Percentiles rank a stretch among this genome's conserved stretches.
Conservation (phyloP, 1,284 basidiomycete species). For the Cryptococcus floricola region DNA sequence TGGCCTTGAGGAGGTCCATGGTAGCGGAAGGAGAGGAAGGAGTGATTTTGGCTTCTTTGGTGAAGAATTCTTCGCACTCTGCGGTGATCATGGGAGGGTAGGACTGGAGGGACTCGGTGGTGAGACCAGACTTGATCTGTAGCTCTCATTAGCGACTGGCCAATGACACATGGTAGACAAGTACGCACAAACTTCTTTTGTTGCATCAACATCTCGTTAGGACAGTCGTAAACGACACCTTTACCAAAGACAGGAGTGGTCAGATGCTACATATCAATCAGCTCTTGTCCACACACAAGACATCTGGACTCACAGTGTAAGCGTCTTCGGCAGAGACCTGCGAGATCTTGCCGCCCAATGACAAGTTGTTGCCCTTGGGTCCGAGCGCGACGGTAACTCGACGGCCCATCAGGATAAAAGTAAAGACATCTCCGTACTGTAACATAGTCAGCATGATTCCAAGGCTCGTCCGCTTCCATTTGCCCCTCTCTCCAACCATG, state of each 20-base stretch:
- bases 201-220: slow-evolving; percentile 97
- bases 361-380: slow-evolving; percentile 87
- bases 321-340: slow-evolving; percentile 95
- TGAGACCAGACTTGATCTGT: slow-evolving; percentile 82
- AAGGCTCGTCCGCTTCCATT: too few relatives aligned
- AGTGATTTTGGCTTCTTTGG: slow-evolving; percentile 43
- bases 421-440: slow-evolving; percentile 76
- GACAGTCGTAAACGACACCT: slow-evolving; percentile 95
- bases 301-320: slow-evolving; percentile 66
- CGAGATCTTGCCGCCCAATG: slow-evolving; percentile 88
- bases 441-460: not conserved
- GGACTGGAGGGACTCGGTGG: slow-evolving; percentile 82
- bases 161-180: not conserved
- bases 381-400: slow-evolving; percentile 89
- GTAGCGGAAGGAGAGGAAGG: slow-evolving; percentile 21
- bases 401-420: slow-evolving; percentile 84
- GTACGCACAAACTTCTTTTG: slow-evolving; percentile 82
- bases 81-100: slow-evolving; percentile 89
- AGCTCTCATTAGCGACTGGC: not conserved
- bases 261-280: slow-evolving; percentile 58
- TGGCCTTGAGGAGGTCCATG: slow-evolving; percentile 62
- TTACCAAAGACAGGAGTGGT: slow-evolving; percentile 94
- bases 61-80: slow-evolving; percentile 72
- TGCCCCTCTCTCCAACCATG: too few relatives aligned
- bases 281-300: not conserved